These are phyloP conservation scores for Casuarina cunninghamiana DNA, from an alignment of 306 rosid species.

Conservation along the genomic window DNA sequence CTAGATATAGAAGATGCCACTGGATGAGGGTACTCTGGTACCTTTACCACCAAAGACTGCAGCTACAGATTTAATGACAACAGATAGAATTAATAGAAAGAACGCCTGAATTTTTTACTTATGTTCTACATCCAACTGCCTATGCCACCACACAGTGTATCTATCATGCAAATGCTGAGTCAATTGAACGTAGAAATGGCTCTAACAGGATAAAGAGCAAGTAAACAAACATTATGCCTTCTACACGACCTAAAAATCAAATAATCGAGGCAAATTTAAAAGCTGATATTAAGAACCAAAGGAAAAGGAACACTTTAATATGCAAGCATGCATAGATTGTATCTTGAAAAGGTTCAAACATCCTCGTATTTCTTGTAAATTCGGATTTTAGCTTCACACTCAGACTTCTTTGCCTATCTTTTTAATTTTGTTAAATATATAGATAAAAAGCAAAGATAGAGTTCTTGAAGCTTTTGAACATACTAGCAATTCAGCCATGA, in stretches of 20 bases:
- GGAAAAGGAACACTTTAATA: not conserved
- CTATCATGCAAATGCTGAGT: conserved; percentile 1
- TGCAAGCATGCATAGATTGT: not conserved
- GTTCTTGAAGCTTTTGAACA: not conserved
- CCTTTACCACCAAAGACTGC: conserved; percentile 82
- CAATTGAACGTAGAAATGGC: not conserved
- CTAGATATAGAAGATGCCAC: conserved; percentile 88
- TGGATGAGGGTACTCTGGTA: conserved; percentile 82
- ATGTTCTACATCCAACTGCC: not conserved
- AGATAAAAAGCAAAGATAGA: not conserved
- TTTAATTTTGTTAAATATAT: not conserved
- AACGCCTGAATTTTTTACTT: conserved; percentile 5
- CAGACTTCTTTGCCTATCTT: not conserved
- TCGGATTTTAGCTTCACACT: not conserved
- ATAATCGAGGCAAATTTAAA: not conserved
- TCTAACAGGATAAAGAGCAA: not conserved
- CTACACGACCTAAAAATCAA: not conserved
- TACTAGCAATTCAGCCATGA: not conserved
- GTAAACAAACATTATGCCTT: not conserved
- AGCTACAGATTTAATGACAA: conserved; percentile 31
- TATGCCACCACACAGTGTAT: not conserved
- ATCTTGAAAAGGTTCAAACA: not conserved
- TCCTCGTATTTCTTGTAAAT: not conserved
- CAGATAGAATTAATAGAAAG: conserved; percentile 23
- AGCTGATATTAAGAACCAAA: not conserved